Evolutionary conservation across 768 basidiomycete species (phyloP), one percentile per base, ranked within the genome.

Genomic region (Candolleomyces eurysporus): DNA sequence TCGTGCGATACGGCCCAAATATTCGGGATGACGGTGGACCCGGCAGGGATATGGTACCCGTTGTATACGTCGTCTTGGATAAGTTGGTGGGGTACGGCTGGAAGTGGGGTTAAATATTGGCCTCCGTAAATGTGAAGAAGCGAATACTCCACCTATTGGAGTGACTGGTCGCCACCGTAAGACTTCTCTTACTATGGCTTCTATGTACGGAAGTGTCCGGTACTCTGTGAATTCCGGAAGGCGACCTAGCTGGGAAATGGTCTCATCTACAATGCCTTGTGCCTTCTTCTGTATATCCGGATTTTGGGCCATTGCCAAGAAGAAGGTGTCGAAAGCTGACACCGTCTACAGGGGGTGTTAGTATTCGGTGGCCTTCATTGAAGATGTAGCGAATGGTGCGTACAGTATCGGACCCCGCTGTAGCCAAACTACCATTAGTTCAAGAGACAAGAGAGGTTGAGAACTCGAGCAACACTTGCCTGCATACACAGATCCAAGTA

Each of bases 31-130:
- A 64, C 49, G 7, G 61, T 58, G 2, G 61, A 52, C 9, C 59
- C 54, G 3, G 48, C 52, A n/a, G 61, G 61, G 22, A 62, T 64
- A 43, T 64, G 61, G 22, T 62, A 65, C 19, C 60, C 58, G 14
- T 64, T 62, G 32, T 64, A 64, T 2, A 60, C 57, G 46, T 64
- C 61, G 32, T 64, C 64, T 31, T 56, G 58, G 13, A 39, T 59
- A 2, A 64, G 48, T 21, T 43, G 45, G 46, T 64, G 64, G 6
- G 59, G 59, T 6, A 54, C 51, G 22, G 51, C 50, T 53, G 16
- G 17, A 16, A 21, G 45, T 11, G 45, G 45, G 6, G 5, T 5
- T 21, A 7, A 46, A 46, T 17, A 46, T 51, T 14, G 49, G 21
- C 14, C 9, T 22, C 4, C 17, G 49, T 22, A 7, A 30, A 31